These are phyloP conservation scores for Borovskyia barvae DNA, from an alignment of 208 protist genomes.

Conservation along the genomic window DNA sequence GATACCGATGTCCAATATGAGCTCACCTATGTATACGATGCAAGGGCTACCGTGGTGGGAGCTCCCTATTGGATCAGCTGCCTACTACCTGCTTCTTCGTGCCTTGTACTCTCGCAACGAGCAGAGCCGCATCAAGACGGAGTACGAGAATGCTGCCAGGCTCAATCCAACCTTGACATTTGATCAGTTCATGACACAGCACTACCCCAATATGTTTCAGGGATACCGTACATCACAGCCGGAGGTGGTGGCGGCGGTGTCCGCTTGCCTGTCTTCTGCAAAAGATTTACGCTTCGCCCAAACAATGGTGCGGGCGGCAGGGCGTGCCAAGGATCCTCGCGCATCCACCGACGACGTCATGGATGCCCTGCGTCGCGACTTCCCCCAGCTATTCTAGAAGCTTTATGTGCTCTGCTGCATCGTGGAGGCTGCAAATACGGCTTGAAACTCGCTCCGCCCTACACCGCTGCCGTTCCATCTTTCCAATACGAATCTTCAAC, in stretches of 20 bases:
- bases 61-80: slow-evolving; percentile 51
- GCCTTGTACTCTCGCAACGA: slow-evolving; percentile 57
- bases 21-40: slow-evolving; percentile 64
- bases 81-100: slow-evolving; percentile 70
- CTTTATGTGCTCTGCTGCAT: no score
- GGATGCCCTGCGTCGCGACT: slow-evolving; percentile 70
- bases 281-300: slow-evolving; percentile 62
- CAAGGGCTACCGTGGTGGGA: slow-evolving; percentile 78
- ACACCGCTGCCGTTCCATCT: no score
- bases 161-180: slow-evolving; percentile 62
- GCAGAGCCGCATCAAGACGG: slow-evolving; percentile 68
- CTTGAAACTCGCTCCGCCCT: no score
- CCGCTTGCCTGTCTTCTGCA: slow-evolving; percentile 52
- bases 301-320: slow-evolving; percentile 64
- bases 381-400: slow-evolving; percentile 56
- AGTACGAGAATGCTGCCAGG: slow-evolving; percentile 57
- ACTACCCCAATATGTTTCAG: slow-evolving; percentile 73
- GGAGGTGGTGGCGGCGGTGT: slow-evolving; percentile 70
- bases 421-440: no score
- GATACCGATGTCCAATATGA: slow-evolving; percentile 40
- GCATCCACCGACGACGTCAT: slow-evolving; percentile 73
- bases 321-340: slow-evolving; percentile 54
- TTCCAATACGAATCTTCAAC: no score
- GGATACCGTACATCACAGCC: slow-evolving; percentile 73
- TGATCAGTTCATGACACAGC: slow-evolving; percentile 71